Evolutionary conservation across 208 protist species (phyloP).

Genomic region (Trypanosoma cruzi): DNA sequence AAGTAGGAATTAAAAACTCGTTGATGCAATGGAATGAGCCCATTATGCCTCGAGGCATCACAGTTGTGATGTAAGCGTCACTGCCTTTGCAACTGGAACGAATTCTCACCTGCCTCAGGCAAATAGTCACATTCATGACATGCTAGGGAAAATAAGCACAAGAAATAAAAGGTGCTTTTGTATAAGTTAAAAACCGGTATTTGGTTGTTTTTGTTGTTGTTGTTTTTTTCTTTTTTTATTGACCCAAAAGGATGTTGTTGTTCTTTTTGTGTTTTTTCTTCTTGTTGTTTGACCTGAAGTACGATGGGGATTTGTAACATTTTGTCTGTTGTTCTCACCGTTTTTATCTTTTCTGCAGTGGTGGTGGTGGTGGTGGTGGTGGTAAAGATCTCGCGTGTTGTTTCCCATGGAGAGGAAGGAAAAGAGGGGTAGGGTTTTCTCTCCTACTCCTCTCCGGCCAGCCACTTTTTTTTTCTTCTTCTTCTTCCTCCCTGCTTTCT

Average conservation of each 20-base stretch:
- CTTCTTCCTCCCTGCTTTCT: conserved; percentile 1
- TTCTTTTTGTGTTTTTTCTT: too few species aligned
- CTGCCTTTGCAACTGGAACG: not conserved
- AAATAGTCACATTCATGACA: not conserved
- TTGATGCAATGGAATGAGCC: not conserved
- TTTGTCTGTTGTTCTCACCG: too few species aligned
- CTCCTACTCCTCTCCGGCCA: not conserved
- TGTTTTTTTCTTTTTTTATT: too few species aligned
- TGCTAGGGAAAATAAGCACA: not conserved
- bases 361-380: too few species aligned
- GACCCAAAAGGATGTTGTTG: too few species aligned
- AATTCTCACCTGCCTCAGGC: not conserved
- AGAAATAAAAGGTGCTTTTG: too few species aligned
- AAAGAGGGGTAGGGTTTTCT: not conserved
- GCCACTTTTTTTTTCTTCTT: not conserved
- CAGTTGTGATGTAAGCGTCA: conserved; percentile 6
- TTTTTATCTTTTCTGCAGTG: too few species aligned
- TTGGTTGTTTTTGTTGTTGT: too few species aligned
- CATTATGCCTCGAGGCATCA: conserved; percentile 15
- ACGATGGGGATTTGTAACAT: too few species aligned
- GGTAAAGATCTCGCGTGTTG: too few species aligned
- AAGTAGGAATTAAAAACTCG: not conserved
- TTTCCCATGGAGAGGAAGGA: not conserved
- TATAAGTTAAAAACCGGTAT: too few species aligned
- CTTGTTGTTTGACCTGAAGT: too few species aligned